Evolutionary conservation across 2,329 filamentous ascomycete species (phyloP).

Genomic region (Diatrype stigma): DNA sequence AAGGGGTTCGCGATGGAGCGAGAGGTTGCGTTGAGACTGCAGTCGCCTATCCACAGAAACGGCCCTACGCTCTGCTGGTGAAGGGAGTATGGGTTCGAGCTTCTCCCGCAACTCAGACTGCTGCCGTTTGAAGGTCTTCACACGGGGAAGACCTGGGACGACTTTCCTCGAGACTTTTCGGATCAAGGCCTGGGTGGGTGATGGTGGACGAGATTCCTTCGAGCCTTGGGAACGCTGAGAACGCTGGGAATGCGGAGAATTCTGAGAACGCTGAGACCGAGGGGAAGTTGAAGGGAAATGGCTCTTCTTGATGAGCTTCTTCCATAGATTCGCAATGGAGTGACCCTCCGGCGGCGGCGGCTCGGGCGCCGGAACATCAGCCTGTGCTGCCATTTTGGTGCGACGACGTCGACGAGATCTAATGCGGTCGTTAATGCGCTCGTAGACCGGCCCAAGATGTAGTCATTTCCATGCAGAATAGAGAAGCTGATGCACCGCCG

Average conservation of each 20-base stretch:
- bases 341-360: constrained; percentile 19
- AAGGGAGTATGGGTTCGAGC: constrained; percentile 61
- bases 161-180: constrained; percentile 54
- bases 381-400: constrained; percentile 23
- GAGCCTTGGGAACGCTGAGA: no score
- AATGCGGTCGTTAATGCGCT: constrained; percentile 15
- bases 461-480: constrained; percentile 17
- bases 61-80: constrained; percentile 65
- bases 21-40: constrained; percentile 31
- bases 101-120: constrained; percentile 75
- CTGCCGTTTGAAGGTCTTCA: constrained; percentile 77
- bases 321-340: constrained; percentile 20
- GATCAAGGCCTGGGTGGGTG: constrained; percentile 28
- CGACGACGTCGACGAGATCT: constrained; percentile 13
- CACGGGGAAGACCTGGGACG: constrained; percentile 72
- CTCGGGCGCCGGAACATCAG: constrained; percentile 19
- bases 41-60: constrained; percentile 58
- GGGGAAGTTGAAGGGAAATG: constrained; percentile 15
- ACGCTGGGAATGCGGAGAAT: no score
- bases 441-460: constrained; percentile 17
- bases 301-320: constrained; percentile 21
- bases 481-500: constrained; percentile 8
- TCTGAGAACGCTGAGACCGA: constrained; percentile 14
- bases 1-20: constrained; percentile 28
- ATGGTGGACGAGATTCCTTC: constrained; percentile 19